These are phyloP conservation scores for Rhododendron griersonianum DNA, from an alignment of 148 eudicot species.

Conservation along the genomic window DNA sequence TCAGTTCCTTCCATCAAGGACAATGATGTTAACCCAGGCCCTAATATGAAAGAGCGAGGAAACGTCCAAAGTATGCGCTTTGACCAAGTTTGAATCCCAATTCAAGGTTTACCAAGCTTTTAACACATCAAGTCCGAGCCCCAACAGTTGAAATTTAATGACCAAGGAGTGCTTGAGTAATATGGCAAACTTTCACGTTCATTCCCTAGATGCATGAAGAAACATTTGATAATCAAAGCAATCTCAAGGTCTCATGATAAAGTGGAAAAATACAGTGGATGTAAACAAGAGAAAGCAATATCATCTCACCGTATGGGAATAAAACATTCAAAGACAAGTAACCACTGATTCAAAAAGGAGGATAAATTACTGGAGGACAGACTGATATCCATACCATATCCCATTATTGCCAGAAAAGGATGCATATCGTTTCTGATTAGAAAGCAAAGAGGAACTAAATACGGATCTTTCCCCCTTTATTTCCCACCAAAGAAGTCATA, in stretches of 20 bases:
- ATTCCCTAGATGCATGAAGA: neutral
- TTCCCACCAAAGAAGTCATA: neutral
- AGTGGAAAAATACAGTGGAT: neutral
- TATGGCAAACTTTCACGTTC: neutral
- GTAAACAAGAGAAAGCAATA: neutral
- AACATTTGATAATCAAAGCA: constrained; percentile 9
- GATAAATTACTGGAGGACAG: neutral
- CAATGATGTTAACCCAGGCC: neutral
- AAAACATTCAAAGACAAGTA: neutral
- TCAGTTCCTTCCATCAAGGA: neutral
- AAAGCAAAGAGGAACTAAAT: neutral
- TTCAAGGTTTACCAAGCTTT: neutral
- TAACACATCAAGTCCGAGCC: neutral
- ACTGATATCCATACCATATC: neutral
- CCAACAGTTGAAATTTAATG: neutral
- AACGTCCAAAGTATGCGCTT: no score
- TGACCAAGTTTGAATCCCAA: neutral
- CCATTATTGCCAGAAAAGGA: neutral
- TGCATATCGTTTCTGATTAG: neutral
- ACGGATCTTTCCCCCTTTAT: neutral
- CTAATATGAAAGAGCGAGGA: neutral
- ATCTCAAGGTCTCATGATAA: neutral
- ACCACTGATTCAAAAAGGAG: neutral
- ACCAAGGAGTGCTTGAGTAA: neutral
- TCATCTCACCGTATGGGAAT: neutral